Percentiles rank a stretch among this genome's conserved stretches.
Evolutionary conservation across 2,329 filamentous ascomycete species (phyloP).

Genomic region (Exophiala calicioides): DNA sequence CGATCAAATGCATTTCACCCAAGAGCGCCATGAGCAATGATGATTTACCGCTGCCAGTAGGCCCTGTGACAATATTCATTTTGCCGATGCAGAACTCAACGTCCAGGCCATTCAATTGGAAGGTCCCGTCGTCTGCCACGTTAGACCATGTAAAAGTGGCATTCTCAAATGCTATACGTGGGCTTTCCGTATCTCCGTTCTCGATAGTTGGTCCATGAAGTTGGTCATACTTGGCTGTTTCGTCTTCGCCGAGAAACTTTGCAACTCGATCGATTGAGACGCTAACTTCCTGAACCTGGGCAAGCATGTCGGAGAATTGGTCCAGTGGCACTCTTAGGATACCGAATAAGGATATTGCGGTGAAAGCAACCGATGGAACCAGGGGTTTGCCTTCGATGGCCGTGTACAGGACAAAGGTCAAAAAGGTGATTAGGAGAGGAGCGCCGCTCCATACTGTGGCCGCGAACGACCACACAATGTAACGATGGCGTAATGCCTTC

Average conservation of each 20-base stretch:
- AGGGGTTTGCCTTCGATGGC: conserved; percentile 84
- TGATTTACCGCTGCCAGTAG: conserved; percentile 93
- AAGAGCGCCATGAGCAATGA: conserved; percentile 93
- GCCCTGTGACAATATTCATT: conserved; percentile 88
- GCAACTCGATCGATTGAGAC: conserved; percentile 97
- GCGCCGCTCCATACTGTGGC: conserved; percentile 97
- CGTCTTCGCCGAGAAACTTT: conserved; percentile 87
- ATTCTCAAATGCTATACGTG: conserved; percentile 79
- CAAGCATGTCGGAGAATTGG: conserved; percentile 97
- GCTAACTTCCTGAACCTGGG: conserved; percentile 95
- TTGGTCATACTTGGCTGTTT: conserved; percentile 93
- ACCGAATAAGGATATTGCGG: conserved; percentile 91
- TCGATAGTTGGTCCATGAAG: conserved; percentile 72
- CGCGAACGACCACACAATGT: conserved; percentile 86
- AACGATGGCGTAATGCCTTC: conserved; percentile 74
- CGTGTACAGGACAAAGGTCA: conserved; percentile 93
- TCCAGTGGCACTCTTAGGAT: conserved; percentile 90
- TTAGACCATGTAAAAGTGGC: conserved; percentile 84
- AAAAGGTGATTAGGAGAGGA: conserved; percentile 91
- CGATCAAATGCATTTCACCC: conserved; percentile 88
- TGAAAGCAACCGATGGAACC: conserved; percentile 91
- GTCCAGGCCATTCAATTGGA: conserved; percentile 79
- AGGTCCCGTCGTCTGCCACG: conserved; percentile 65
- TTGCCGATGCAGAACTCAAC: conserved; percentile 81
- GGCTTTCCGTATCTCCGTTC: conserved; percentile 66